Conservation (phyloP, 257 asterid species). For the Echites panduratus region DNA sequence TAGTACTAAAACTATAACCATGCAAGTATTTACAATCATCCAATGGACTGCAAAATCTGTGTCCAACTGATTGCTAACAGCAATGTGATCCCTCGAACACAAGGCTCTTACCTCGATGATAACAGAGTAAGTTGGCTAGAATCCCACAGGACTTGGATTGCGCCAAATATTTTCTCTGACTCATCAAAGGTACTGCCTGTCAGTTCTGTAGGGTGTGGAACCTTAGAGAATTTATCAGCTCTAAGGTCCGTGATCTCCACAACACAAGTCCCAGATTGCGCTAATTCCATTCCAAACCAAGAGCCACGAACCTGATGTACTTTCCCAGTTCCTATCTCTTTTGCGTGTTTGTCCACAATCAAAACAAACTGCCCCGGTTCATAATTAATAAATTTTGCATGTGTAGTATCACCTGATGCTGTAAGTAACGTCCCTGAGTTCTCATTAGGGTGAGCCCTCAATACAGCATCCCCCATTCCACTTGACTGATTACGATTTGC, state of each 20-base stretch:
- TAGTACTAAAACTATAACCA: not conserved
- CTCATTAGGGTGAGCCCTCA: conserved; percentile 30
- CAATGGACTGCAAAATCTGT: not conserved
- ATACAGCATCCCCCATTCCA: conserved; percentile 33
- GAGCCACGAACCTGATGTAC: conserved; percentile 58
- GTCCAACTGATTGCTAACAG: not conserved
- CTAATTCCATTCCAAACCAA: conserved; percentile 61
- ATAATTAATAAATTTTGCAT: conserved; percentile 24
- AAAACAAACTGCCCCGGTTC: conserved; percentile 58
- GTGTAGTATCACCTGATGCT: conserved; percentile 21
- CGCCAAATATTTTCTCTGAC: conserved; percentile 53
- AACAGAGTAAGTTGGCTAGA: conserved; percentile 34
- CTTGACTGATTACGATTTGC: conserved; percentile 31
- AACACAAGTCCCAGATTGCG: conserved; percentile 49
- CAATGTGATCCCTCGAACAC: not conserved
- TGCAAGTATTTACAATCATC: not conserved
- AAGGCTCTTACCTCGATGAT: conserved; percentile 37
- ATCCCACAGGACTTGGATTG: conserved; percentile 73
- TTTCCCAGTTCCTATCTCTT: conserved; percentile 66
- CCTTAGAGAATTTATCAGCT: conserved; percentile 37
- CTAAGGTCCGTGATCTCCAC: conserved; percentile 63
- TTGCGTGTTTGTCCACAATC: conserved; percentile 50
- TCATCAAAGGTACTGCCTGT: conserved; percentile 58
- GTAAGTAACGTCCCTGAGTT: conserved; percentile 31
- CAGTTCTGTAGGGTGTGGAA: conserved; percentile 57